Conservation (phyloP, 208 protist species). For the Acanthamoeba divionensis region DNA sequence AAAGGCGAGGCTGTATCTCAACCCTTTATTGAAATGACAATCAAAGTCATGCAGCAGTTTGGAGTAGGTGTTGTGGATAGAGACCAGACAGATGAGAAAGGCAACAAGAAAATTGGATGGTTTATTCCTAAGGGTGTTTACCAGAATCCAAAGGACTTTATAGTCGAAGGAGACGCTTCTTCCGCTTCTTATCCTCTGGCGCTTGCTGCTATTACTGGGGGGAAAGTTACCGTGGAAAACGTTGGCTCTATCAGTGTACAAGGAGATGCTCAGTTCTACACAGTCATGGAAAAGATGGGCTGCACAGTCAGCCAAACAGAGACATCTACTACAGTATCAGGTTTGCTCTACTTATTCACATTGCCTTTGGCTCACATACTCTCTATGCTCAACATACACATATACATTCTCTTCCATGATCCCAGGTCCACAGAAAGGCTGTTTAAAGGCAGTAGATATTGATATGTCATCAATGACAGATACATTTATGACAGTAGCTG, state of each 20-base stretch:
- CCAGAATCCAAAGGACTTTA: constrained; percentile 52
- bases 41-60: constrained; percentile 76
- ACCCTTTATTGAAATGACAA: constrained; percentile 84
- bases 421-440: not conserved
- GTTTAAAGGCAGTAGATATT: constrained; percentile 65
- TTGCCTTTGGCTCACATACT: too few species aligned
- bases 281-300: constrained; percentile 75
- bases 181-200: constrained; percentile 80
- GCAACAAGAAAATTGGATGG: constrained; percentile 23
- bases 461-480: constrained; percentile 82
- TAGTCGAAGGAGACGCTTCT: constrained; percentile 78
- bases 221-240: constrained; percentile 68
- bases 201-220: constrained; percentile 78
- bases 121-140: constrained; percentile 16
- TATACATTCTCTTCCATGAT: not conserved
- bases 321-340: constrained; percentile 67
- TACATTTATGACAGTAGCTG: constrained; percentile 83
- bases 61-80: constrained; percentile 69
- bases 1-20: constrained; percentile 69
- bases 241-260: constrained; percentile 71
- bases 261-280: constrained; percentile 78
- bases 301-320: constrained; percentile 71
- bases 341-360: not conserved
- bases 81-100: not conserved
- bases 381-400: too few species aligned